A percentile compares a stretch with the other conserved stretches of the same genome.
These are phyloP conservation scores for Geotrichum citri-aurantii DNA, from an alignment of 1,139 yeast species.

Conservation along the genomic window DNA sequence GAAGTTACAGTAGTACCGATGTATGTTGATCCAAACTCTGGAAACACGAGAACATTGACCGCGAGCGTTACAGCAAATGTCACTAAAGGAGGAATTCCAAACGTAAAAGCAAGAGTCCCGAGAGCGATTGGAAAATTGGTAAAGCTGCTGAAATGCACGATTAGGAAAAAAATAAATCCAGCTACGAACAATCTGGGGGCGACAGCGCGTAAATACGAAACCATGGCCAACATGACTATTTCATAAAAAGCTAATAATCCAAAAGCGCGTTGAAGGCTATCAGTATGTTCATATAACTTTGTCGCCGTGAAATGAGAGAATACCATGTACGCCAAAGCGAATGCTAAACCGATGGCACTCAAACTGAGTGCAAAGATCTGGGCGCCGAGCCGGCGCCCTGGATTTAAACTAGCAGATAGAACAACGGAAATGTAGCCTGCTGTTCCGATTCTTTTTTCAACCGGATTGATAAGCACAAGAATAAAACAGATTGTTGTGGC, in stretches of 20 bases:
- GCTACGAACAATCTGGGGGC: constrained; percentile 44
- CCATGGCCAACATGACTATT: constrained; percentile 42
- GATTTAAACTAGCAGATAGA: constrained; percentile 45
- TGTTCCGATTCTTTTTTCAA: constrained; percentile 36
- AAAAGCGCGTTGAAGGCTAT: constrained; percentile 35
- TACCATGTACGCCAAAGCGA: constrained; percentile 42
- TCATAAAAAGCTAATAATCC: constrained; percentile 44
- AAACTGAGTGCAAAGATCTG: constrained; percentile 42
- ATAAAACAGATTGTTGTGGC: constrained; percentile 40
- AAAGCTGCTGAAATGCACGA: constrained; percentile 45
- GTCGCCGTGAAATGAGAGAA: constrained; percentile 42
- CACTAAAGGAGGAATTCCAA: constrained; percentile 41
- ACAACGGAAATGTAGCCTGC: constrained; percentile 43
- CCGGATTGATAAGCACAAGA: constrained; percentile 38
- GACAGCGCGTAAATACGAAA: constrained; percentile 46
- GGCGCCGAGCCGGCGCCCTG: constrained; percentile 46
- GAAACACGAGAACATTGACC: constrained; percentile 42
- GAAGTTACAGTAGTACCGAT: constrained; percentile 42
- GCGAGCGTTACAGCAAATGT: constrained; percentile 43
- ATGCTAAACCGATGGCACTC: constrained; percentile 39
- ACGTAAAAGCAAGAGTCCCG: constrained; percentile 35
- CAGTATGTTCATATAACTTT: constrained; percentile 25
- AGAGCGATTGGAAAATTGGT: constrained; percentile 33
- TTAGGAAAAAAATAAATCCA: constrained; percentile 44
- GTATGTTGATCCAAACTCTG: constrained; percentile 48